Conservation (phyloP, 768 basidiomycete genomes). For the Mycena capillaripes region DNA sequence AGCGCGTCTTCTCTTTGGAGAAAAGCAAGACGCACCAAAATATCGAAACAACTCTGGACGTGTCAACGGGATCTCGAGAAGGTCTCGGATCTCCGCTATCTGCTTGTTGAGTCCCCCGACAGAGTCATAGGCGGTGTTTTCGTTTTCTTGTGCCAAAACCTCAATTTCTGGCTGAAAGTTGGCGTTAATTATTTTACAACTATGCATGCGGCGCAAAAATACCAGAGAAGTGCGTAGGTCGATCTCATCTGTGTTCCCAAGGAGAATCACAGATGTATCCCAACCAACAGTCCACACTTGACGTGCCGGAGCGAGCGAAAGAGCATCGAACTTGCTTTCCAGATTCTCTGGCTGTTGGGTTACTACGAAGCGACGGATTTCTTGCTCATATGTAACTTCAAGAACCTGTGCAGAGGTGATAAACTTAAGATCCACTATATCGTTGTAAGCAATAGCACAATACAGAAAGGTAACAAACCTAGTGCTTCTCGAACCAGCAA, state of each 20-base stretch:
- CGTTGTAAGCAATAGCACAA: slow-evolving; percentile 20
- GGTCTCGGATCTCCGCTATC: slow-evolving; percentile 86
- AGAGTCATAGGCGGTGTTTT: slow-evolving; percentile 76
- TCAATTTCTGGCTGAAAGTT: slow-evolving; percentile 59
- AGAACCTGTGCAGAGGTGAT: slow-evolving; percentile 72
- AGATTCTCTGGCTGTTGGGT: slow-evolving; percentile 50
- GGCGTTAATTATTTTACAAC: slow-evolving; percentile 24
- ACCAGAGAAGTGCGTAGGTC: slow-evolving; percentile 38
- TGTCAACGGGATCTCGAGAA: slow-evolving; percentile 88
- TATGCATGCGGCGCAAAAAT: slow-evolving; percentile 20
- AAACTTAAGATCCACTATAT: slow-evolving; percentile 81
- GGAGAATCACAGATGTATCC: slow-evolving; percentile 71
- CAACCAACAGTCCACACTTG: slow-evolving; percentile 76
- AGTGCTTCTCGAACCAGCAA: slow-evolving; percentile 77
- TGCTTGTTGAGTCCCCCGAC: slow-evolving; percentile 93
- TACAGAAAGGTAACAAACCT: slow-evolving; percentile 58
- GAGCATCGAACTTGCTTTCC: slow-evolving; percentile 53
- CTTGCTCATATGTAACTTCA: slow-evolving; percentile 75
- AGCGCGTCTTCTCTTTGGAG: background rate
- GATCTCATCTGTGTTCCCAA: slow-evolving; percentile 47
- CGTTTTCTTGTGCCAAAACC: slow-evolving; percentile 56
- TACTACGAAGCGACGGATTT: slow-evolving; percentile 69
- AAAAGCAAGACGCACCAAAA: slow-evolving; percentile 65
- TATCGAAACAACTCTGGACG: slow-evolving; percentile 86
- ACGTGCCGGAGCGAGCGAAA: slow-evolving; percentile 58